These are phyloP conservation scores for Vickermania spadyakhi DNA, from an alignment of 208 protist species.

Conservation along the genomic window DNA sequence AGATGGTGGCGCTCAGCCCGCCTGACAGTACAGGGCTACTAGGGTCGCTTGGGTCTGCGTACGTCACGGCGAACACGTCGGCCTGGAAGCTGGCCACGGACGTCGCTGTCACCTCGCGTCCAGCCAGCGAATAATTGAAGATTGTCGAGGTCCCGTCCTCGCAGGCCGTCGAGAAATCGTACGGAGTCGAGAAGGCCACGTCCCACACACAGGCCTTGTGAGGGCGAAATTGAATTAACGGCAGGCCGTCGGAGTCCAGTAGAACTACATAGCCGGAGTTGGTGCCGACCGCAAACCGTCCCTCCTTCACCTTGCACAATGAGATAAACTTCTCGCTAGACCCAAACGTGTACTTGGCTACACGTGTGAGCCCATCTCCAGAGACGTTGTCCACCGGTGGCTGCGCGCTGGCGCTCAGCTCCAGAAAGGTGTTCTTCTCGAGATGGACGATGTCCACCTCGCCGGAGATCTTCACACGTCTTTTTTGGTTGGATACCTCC, in stretches of 20 bases:
- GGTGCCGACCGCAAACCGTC: conserved; percentile 82
- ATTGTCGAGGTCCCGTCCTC: conserved; percentile 83
- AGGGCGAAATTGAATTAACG: conserved; percentile 83
- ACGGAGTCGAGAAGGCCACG: conserved; percentile 69
- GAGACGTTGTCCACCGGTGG: conserved; percentile 16
- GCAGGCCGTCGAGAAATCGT: conserved; percentile 81
- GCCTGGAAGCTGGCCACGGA: conserved; percentile 82
- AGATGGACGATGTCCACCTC: conserved; percentile 83
- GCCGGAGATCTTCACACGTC: conserved; percentile 76
- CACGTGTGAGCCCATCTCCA: conserved; percentile 60
- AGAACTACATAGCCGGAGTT: conserved; percentile 84
- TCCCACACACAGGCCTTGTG: conserved; percentile 88
- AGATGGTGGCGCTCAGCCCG: conserved; percentile 77
- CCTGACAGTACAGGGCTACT: conserved; percentile 77
- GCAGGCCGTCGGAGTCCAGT: conserved; percentile 71
- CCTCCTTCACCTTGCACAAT: conserved; percentile 64
- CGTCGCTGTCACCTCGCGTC: conserved; percentile 61
- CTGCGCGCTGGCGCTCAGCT: conserved; percentile 74
- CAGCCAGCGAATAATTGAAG: conserved; percentile 81
- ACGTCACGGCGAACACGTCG: conserved; percentile 85
- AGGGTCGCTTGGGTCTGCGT: conserved; percentile 53
- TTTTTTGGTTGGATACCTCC: conserved; percentile 33
- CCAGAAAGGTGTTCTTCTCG: conserved; percentile 82
- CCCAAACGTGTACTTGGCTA: conserved; percentile 78
- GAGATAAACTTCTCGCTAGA: conserved; percentile 87